Evolutionary conservation across 2,329 filamentous ascomycete genomes (phyloP), one percentile per base, ranked within the genome.

Genomic region (Cladosporium velox): DNA sequence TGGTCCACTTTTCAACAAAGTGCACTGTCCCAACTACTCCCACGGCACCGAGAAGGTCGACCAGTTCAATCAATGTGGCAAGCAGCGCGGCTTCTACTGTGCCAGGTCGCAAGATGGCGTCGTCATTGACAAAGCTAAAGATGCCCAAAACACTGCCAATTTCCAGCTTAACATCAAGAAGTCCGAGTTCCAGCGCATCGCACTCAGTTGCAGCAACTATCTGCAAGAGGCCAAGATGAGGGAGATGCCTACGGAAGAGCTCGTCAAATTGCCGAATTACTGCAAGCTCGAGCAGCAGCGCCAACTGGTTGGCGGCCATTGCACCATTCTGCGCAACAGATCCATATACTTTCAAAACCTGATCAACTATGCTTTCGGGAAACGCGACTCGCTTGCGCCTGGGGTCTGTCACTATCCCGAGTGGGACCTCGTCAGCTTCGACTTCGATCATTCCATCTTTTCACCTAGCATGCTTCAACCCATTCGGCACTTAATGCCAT

Each of bases 41-140:
- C 21, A 28, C 14, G 49, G 59, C 12, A 28, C 24, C 8, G 15
- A 21, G 10, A 55, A 55, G 30, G 1, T 32, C 32, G 52, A 55
- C 3, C 28, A 18, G 18, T 11, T 32, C 52, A n/a, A 21, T 1
- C 57, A 32, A 7, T 71, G 69, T 41, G 69, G 69, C 11, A 18
- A 67, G 4, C 14, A 34, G 14, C 58, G 64, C 18, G 47, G 47
- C 24, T 71, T 65, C 61, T 71, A 70, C 60, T 71, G 69, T 62
- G 44, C 30, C 11, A 35, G 66, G 12, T 57, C 49, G 11, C 44
- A 44, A 21, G 66, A 70, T 52, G 68, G 67, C 7, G 26, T 49
- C 5, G 64, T 67, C 38, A 54, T 70, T n/a, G 65, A 70, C 18
- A 57, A 64, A 15, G 26, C 59, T 41, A 38, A 61, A n/a, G 44